Percentiles rank a stretch among this genome's conserved stretches.
Conservation (phyloP, 1,284 basidiomycete species). For the Ustilago curta region DNA sequence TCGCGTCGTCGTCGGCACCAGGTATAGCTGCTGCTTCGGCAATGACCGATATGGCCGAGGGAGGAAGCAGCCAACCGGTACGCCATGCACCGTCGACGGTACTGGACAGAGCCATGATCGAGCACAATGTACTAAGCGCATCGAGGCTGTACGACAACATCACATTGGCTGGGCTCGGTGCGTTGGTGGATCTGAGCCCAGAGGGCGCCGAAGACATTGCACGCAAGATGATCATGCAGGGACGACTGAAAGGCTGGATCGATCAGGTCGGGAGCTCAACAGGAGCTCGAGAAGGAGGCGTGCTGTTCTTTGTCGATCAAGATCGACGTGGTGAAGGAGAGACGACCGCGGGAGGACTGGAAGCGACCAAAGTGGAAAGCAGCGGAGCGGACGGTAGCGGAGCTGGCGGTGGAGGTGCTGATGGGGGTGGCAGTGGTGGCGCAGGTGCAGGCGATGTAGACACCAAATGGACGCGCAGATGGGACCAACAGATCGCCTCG, state of each 20-base stretch:
- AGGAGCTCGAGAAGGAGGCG: slow-evolving; percentile 71
- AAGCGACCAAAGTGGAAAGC: slow-evolving; percentile 27
- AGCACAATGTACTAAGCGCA: slow-evolving; percentile 95
- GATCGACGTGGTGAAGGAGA: slow-evolving; percentile 37
- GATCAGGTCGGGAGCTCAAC: slow-evolving; percentile 79
- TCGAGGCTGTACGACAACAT: slow-evolving; percentile 74
- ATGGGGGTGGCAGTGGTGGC: slow-evolving; percentile 10
- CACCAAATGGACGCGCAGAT: slow-evolving; percentile 45
- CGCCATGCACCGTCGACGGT: slow-evolving; percentile 85
- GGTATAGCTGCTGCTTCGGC: not conserved
- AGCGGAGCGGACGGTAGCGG: slow-evolving; percentile 14
- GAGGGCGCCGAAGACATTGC: slow-evolving; percentile 92
- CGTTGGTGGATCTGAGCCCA: slow-evolving; percentile 56
- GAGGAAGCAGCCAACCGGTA: slow-evolving; percentile 3
- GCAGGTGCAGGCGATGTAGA: slow-evolving; percentile 30
- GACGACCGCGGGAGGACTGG: slow-evolving; percentile 47
- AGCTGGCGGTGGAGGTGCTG: slow-evolving; percentile 13
- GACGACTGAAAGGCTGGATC: slow-evolving; percentile 86
- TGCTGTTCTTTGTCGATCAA: slow-evolving; percentile 86
- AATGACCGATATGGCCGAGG: slow-evolving; percentile 1
- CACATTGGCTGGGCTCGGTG: slow-evolving; percentile 54
- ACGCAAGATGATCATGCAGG: slow-evolving; percentile 94
- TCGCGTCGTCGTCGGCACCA: slow-evolving; percentile 71
- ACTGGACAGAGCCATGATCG: slow-evolving; percentile 96
- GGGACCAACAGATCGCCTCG: slow-evolving; percentile 54